These are phyloP conservation scores for Suhomyces bribrorum DNA, from an alignment of 1,139 yeast genomes.

Conservation along the genomic window DNA sequence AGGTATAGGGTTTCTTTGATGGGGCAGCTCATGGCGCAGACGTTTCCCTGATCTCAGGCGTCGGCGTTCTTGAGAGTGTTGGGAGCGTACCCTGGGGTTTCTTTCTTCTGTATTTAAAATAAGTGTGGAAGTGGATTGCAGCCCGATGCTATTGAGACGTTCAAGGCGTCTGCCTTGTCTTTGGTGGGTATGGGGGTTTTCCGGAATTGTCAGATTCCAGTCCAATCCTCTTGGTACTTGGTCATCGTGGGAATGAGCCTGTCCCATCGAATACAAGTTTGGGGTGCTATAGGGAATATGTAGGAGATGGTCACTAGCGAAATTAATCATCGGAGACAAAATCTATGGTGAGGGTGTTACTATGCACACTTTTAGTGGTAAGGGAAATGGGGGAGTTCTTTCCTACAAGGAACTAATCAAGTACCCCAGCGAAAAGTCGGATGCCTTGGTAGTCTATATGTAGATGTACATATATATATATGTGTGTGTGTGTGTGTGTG, in stretches of 20 bases:
- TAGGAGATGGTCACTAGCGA: constrained; percentile 2
- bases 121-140: background rate
- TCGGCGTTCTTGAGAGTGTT: constrained; percentile 5
- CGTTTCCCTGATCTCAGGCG: constrained; percentile 8
- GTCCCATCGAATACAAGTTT: constrained; percentile 12
- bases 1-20: constrained; percentile 10
- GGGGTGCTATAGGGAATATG: constrained; percentile 10
- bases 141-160: background rate
- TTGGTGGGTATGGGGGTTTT: constrained; percentile 2
- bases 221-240: constrained; percentile 9
- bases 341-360: background rate
- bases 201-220: constrained; percentile 2
- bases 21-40: constrained; percentile 9
- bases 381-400: background rate
- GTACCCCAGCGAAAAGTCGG: no score
- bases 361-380: background rate
- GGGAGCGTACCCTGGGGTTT: constrained; percentile 9
- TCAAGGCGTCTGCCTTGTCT: background rate
- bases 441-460: no score
- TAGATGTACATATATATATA: no score
- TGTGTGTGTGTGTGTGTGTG: no score
- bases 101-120: constrained; percentile 6
- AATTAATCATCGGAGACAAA: constrained; percentile 8
- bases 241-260: constrained; percentile 5
- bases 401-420: background rate